phyloP scores from a whole-genome alignment of 2,329 filamentous ascomycete genomes.

The Trichoderma guizhouense region DNA sequence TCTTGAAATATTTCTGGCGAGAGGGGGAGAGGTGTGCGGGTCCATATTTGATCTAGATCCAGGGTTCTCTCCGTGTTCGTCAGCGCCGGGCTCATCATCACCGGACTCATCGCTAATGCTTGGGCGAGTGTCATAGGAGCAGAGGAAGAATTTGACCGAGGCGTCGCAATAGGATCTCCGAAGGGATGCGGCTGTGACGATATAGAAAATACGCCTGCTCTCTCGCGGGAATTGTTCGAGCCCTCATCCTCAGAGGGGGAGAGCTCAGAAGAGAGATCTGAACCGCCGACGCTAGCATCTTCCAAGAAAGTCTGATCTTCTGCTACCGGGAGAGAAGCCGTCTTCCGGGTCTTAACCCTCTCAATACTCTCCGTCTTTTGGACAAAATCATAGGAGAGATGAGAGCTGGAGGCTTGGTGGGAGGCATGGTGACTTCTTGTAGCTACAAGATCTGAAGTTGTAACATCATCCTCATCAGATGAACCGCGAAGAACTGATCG shows the following conservation, averaged over 20 bases:
- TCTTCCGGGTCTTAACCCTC: constrained; percentile 37
- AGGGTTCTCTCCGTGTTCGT: not conserved
- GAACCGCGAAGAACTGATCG: constrained; percentile 52
- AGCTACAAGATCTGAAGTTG: not conserved
- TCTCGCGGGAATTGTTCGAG: constrained; percentile 41
- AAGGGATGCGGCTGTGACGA: constrained; percentile 34
- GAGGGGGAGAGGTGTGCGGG: constrained; percentile 28
- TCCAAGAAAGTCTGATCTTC: constrained; percentile 46
- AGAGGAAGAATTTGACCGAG: constrained; percentile 36
- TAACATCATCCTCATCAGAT: constrained; percentile 36
- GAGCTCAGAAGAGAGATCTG: constrained; percentile 61
- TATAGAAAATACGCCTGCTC: constrained; percentile 24
- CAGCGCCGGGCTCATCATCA: not conserved
- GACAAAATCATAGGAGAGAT: constrained; percentile 53
- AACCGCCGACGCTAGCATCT: constrained; percentile 51
- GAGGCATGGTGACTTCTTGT: constrained; percentile 23
- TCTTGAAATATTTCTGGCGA: constrained; percentile 46
- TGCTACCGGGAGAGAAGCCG: constrained; percentile 26
- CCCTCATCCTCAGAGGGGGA: constrained; percentile 48
- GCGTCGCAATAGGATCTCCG: constrained; percentile 26
- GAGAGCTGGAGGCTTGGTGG: constrained; percentile 26
- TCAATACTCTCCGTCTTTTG: constrained; percentile 53
- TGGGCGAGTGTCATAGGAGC: constrained; percentile 48
- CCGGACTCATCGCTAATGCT: constrained; percentile 34
- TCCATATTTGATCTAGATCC: constrained; percentile 12